phyloP scores from a whole-genome alignment of 2,329 filamentous ascomycete genomes.

The Xylariaceae sp. region DNA sequence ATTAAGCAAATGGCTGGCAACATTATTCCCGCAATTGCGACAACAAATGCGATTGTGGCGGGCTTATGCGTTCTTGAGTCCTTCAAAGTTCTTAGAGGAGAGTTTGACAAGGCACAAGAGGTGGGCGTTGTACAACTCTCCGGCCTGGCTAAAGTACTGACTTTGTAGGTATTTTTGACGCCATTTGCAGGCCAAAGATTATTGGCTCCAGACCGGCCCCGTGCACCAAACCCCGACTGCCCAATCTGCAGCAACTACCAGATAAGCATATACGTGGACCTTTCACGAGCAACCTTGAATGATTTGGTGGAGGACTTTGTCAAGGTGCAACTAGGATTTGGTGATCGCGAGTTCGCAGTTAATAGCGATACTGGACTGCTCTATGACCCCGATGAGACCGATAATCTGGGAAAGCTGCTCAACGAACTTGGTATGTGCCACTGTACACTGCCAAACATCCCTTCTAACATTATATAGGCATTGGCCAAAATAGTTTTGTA shows the following conservation, averaged over 20 bases:
- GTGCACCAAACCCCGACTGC: constrained; percentile 78
- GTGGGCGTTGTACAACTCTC: constrained; percentile 45
- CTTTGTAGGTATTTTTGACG: constrained; percentile 74
- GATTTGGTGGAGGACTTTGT: constrained; percentile 81
- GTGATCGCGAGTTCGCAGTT: constrained; percentile 77
- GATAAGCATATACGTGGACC: constrained; percentile 69
- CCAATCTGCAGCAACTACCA: constrained; percentile 81
- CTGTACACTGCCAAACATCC: constrained; percentile 1
- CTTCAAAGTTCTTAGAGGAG: constrained; percentile 83
- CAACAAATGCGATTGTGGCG: constrained; percentile 95
- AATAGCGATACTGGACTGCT: constrained; percentile 77
- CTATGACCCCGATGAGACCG: constrained; percentile 88
- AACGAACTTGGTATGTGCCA: constrained; percentile 67
- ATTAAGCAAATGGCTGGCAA: constrained; percentile 99
- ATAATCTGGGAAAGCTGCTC: constrained; percentile 82
- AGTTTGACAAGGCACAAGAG: constrained; percentile 76
- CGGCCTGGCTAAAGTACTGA: constrained; percentile 13
- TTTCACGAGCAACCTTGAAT: constrained; percentile 73
- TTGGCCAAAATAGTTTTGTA: constrained; percentile 76
- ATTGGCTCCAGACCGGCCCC: constrained; percentile 61
- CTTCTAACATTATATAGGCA: constrained; percentile 52
- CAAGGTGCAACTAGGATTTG: constrained; percentile 73
- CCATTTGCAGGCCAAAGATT: constrained; percentile 65
- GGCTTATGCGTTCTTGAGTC: constrained; percentile 90
- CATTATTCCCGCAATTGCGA: constrained; percentile 97